Percentiles rank a stretch among this genome's conserved stretches.
Evolutionary conservation across 768 basidiomycete genomes (phyloP).

Genomic region (Suillus cothurnatus): DNA sequence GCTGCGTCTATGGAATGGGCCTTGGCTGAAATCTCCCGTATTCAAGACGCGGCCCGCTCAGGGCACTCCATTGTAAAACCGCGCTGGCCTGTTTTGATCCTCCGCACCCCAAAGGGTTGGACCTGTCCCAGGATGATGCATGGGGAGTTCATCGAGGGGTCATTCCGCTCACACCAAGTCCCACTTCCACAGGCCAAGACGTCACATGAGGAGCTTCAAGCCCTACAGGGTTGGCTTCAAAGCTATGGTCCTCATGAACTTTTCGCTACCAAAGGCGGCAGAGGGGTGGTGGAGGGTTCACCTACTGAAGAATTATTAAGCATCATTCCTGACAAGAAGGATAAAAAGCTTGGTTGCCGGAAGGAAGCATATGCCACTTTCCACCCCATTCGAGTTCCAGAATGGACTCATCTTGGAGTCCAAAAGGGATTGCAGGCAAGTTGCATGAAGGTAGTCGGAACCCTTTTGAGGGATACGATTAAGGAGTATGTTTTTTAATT

Average conservation of each 20-base stretch:
- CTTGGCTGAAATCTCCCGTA: constrained; percentile 66
- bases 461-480: constrained; percentile 57
- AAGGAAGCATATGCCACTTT: constrained; percentile 69
- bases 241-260: constrained; percentile 72
- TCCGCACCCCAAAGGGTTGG: constrained; percentile 85
- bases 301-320: constrained; percentile 59
- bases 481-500: constrained; percentile 41
- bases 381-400: constrained; percentile 59
- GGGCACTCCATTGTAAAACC: constrained; percentile 83
- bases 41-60: constrained; percentile 76
- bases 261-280: constrained; percentile 41
- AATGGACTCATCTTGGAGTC: constrained; percentile 60
- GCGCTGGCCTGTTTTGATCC: constrained; percentile 86
- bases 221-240: constrained; percentile 71
- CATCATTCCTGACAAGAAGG: constrained; percentile 54
- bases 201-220: constrained; percentile 58
- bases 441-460: constrained; percentile 75
- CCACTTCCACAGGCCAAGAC: constrained; percentile 76
- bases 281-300: constrained; percentile 40
- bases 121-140: constrained; percentile 66
- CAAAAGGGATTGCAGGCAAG: constrained; percentile 63
- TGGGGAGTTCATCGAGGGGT: constrained; percentile 78
- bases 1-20: constrained; percentile 87
- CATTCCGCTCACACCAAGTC: constrained; percentile 87
- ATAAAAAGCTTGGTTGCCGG: constrained; percentile 68